Evolutionary conservation across 1,284 basidiomycete species (phyloP), one percentile per base, ranked within the genome.

Genomic region (Ganoderma lucidum): DNA sequence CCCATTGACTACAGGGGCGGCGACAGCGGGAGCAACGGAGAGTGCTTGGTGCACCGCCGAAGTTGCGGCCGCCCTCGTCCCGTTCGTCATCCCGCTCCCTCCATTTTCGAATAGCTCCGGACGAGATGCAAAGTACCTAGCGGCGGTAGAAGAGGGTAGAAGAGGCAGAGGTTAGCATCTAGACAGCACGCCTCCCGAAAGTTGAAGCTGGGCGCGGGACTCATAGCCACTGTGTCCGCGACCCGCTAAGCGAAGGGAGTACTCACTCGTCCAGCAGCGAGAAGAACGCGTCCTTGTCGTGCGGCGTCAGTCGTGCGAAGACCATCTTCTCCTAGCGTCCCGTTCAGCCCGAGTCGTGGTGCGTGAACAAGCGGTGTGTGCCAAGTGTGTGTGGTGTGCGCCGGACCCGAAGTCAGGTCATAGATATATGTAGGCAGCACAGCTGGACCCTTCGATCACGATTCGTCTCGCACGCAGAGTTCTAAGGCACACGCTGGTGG

Each of bases 251-350:
- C 37, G 39, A 39, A 39, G 56, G 19, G 39, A 42, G 61, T 59
- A 79, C 80, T 76, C 74, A 93, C 93, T 94, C 93, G 77, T 94
- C 92, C 45, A 94, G 82, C 23, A 94, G 86, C 35, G 86, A 84
- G 77, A 94, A 94, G 80, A 94, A 94, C 14, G 92, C 92, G 71
- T 92, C 87, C 79, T 93, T 94, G 78, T 94, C 93, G 72, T 88
- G 80, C 56, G 80, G 69, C 39, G 86, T 82, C 59, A 94, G 84
- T 71, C 87, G 90, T 65, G 91, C 78, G 78, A 94, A 94, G 45
- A 90, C 72, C 74, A 76, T 76, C 60, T 59, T 67, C 42, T 48
- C 15, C 37, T 44, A 30, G 41, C 23, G 19, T 51, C 8, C 35
- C 8, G 8, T 32, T 55, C 35, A 37, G 42, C 41, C 56, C 39